Conservation (phyloP, 225 moss, liverwort and hornwort species). For the Climacium dendroides region DNA sequence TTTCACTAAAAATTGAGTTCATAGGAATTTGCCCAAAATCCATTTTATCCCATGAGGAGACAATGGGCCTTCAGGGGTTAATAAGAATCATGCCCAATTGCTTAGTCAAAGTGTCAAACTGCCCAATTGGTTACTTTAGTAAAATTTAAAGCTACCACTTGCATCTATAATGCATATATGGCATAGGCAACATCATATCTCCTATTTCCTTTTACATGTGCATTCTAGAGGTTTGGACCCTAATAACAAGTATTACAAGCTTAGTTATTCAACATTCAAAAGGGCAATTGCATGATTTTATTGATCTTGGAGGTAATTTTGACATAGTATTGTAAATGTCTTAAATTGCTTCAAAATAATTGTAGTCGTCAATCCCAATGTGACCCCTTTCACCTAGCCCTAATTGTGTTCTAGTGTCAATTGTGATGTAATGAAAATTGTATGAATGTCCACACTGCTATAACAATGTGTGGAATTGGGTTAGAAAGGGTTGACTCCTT, state of each 20-base stretch:
- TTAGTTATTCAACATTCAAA: neutral
- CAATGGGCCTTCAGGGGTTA: no score
- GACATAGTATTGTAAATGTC: neutral
- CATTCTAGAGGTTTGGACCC: neutral
- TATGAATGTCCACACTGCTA: neutral
- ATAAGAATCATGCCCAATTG: neutral
- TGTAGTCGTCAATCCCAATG: neutral
- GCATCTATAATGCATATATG: neutral
- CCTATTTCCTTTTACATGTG: neutral
- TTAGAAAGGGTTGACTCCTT: neutral
- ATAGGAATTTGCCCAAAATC: no score
- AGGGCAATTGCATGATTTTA: neutral
- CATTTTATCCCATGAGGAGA: no score
- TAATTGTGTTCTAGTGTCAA: neutral
- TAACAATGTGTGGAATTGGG: neutral
- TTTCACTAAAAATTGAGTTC: no score
- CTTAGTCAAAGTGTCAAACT: neutral
- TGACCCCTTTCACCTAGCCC: neutral
- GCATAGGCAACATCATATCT: no score
- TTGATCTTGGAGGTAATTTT: neutral
- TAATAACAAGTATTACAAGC: neutral
- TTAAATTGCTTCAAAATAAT: neutral
- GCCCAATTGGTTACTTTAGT: neutral
- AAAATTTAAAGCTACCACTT: neutral
- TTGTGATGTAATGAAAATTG: neutral